Conservation (phyloP, 1,284 basidiomycete genomes). For the Leccinum fuscescens region DNA sequence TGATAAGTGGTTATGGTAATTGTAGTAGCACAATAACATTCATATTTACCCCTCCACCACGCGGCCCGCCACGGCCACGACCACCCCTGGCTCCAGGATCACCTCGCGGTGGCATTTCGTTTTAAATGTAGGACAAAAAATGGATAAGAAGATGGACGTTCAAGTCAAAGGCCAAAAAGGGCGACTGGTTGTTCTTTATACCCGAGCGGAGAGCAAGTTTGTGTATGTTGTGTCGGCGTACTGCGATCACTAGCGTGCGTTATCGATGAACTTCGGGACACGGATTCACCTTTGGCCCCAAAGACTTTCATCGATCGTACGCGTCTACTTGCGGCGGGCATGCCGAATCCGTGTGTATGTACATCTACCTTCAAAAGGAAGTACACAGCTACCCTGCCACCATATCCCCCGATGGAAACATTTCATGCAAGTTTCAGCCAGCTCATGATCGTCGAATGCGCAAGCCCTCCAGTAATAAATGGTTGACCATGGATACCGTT, state of each 20-base stretch:
- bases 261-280: not conserved
- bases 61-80: constrained; percentile 19
- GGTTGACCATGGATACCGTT: constrained; percentile 73
- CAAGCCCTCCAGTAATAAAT: constrained; percentile 53
- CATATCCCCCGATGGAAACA: not conserved
- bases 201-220: constrained; percentile 21
- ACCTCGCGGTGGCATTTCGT: constrained; percentile 29
- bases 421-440: constrained; percentile 48
- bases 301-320: not conserved
- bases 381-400: not conserved
- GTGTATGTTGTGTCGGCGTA: constrained; percentile 28
- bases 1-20: too few relatives aligned
- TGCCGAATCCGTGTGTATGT: constrained; percentile 4
- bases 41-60: constrained; percentile 12
- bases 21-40: too few relatives aligned
- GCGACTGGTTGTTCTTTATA: constrained; percentile 23
- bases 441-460: constrained; percentile 58
- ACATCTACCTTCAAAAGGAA: constrained; percentile 8
- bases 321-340: not conserved
- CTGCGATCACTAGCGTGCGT: constrained; percentile 8
- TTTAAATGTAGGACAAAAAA: not conserved
- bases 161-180: constrained; percentile 15
- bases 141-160: constrained; percentile 20
- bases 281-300: not conserved
- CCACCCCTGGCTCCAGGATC: constrained; percentile 24